phyloP scores from a whole-genome alignment of 179 eudicot genomes.

The Spergularia azorica region DNA sequence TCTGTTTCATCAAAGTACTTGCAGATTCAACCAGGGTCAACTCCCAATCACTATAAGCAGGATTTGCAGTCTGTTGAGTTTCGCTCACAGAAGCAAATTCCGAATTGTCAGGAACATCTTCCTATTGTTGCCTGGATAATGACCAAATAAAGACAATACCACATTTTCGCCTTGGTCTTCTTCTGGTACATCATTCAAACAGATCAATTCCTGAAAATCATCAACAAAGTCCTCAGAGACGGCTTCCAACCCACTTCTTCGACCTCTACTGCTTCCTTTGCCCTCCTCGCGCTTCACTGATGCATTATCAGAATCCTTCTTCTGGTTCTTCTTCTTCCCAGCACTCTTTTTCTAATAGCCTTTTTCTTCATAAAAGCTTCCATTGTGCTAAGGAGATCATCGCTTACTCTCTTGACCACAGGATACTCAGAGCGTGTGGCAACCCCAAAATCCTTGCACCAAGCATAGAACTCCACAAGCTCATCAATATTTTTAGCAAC shows the following conservation, averaged over 20 bases:
- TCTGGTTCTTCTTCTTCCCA: conserved; percentile 22
- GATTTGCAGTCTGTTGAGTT: conserved; percentile 33
- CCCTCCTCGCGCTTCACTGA: background rate
- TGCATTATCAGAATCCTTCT: background rate
- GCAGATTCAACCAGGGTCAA: conserved; percentile 57
- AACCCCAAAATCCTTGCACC: conserved; percentile 56
- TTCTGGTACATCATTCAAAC: conserved; percentile 26
- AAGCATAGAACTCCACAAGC: conserved; percentile 45
- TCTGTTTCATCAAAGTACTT: conserved; percentile 46
- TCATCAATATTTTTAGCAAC: conserved; percentile 62
- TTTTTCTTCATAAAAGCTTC: conserved; percentile 48
- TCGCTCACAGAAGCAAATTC: too few species aligned
- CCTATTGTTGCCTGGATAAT: conserved; percentile 35
- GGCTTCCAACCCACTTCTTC: background rate
- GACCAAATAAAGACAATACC: conserved; percentile 50
- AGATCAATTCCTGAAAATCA: conserved; percentile 4
- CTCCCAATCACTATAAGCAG: conserved; percentile 60
- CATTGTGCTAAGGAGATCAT: conserved; percentile 45
- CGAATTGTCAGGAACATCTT: conserved; percentile 40
- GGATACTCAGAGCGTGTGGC: conserved; percentile 53
- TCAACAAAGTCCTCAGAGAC: background rate
- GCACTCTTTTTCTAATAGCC: conserved; percentile 34
- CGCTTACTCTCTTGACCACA: conserved; percentile 48
- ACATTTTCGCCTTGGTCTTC: conserved; percentile 46
- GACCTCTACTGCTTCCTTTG: background rate